Conservation (phyloP, 2,329 filamentous ascomycete species). For the Trichoderma koningii region DNA sequence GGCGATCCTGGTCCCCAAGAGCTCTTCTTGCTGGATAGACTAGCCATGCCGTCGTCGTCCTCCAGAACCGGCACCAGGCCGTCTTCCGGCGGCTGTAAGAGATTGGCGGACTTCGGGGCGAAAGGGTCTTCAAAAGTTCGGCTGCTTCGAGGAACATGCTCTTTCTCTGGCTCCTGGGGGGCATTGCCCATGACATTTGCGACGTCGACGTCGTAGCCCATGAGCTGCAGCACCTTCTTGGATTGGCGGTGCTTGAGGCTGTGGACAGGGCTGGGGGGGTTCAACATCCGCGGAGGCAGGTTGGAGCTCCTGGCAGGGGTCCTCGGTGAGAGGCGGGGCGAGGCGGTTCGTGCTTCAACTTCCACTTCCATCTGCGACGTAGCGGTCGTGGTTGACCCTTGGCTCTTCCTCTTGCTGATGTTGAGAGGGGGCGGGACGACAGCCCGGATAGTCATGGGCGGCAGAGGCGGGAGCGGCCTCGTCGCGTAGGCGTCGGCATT, state of each 20-base stretch:
- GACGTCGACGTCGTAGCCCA: constrained; percentile 43
- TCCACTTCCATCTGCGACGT: neutral
- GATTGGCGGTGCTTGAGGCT: constrained; percentile 35
- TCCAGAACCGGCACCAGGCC: constrained; percentile 27
- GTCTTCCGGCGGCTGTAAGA: constrained; percentile 22
- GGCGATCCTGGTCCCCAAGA: constrained; percentile 33
- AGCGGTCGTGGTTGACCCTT: neutral
- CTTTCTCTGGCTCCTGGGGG: neutral
- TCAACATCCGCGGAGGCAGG: constrained; percentile 1
- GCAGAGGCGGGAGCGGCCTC: constrained; percentile 21
- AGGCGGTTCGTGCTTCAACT: constrained; percentile 6
- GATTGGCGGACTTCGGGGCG: constrained; percentile 12
- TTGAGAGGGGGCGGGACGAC: constrained; percentile 24
- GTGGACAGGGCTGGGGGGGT: constrained; percentile 20
- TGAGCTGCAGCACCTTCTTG: constrained; percentile 47
- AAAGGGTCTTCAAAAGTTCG: constrained; percentile 12
- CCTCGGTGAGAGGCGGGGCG: constrained; percentile 7
- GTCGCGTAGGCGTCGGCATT: constrained; percentile 12
- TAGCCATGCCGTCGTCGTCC: constrained; percentile 29
- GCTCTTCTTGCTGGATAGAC: constrained; percentile 31
- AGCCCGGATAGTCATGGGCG: neutral
- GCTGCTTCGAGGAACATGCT: neutral
- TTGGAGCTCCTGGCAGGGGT: neutral
- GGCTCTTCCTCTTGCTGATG: constrained; percentile 23
- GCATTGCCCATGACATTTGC: constrained; percentile 23